phyloP scores from a whole-genome alignment of 1,284 basidiomycete species.

The Trametes sp. region DNA sequence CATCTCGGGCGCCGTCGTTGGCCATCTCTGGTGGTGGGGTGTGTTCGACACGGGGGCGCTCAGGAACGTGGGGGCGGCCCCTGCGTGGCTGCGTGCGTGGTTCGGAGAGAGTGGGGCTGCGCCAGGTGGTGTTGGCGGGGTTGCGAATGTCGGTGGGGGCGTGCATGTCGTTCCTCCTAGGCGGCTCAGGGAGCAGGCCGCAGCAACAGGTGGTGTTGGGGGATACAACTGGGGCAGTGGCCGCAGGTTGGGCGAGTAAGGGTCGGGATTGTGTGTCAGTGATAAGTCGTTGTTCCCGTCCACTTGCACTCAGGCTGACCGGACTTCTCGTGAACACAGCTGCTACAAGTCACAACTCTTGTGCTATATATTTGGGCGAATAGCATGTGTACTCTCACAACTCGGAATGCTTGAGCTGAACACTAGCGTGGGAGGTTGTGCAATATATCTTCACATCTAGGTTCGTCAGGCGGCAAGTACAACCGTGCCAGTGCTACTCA shows the following conservation, averaged over 20 bases:
- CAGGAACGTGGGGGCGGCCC: slow-evolving; percentile 43
- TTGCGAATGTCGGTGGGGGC: slow-evolving; percentile 37
- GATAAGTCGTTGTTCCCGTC: not conserved
- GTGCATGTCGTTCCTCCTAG: slow-evolving; percentile 44
- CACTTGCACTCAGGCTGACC: too few species aligned
- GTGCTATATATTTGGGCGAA: not conserved
- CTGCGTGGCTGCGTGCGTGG: slow-evolving; percentile 46
- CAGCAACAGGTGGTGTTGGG: slow-evolving; percentile 36
- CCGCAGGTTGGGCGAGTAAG: slow-evolving; percentile 45
- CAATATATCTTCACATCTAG: too few species aligned
- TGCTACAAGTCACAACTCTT: too few species aligned
- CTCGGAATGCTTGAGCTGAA: too few species aligned
- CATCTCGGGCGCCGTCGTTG: slow-evolving; percentile 76
- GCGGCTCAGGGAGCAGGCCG: slow-evolving; percentile 32
- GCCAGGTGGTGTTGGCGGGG: slow-evolving; percentile 20
- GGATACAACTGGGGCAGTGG: slow-evolving; percentile 52
- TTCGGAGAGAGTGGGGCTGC: slow-evolving; percentile 41
- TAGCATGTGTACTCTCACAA: not conserved
- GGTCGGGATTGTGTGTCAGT: not conserved
- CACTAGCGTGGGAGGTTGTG: too few species aligned
- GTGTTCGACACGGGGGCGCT: slow-evolving; percentile 53
- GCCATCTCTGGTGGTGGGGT: slow-evolving; percentile 83
- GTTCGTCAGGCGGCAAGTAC: too few species aligned
- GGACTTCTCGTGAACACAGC: too few species aligned
- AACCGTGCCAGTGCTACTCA: not conserved